Evolutionary conservation across 1,284 basidiomycete species (phyloP), one percentile per base, ranked within the genome.

Genomic region (Vanrija humicola): DNA sequence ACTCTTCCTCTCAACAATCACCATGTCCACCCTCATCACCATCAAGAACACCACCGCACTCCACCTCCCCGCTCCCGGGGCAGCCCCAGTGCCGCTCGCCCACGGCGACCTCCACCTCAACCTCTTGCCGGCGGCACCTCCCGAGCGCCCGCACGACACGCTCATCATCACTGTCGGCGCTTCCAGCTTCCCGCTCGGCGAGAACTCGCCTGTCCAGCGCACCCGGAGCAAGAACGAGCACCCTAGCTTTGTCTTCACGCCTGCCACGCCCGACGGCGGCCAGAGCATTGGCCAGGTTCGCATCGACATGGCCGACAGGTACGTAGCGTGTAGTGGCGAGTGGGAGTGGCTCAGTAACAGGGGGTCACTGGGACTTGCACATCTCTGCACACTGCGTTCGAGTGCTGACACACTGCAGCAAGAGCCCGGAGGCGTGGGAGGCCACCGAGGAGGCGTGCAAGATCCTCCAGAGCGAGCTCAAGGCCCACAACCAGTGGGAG

Each of bases 351-450:
- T n/a, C n/a, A n/a, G n/a, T n/a, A n/a, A n/a, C n/a, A n/a, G n/a
- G n/a, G n/a, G n/a, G n/a, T n/a, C n/a, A n/a, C n/a, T n/a, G n/a
- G n/a, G n/a, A n/a, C n/a, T n/a, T n/a, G n/a, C n/a, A n/a, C n/a
- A n/a, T n/a, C n/a, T n/a, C n/a, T 23, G 21, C 10, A n/a, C 18
- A 16, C 29, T 40, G 8, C 19, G 0, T 23, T 23, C 21, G 5
- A n/a, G n/a, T 49, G 42, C 19, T 28, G 21, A 44, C 42, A 61
- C 44, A 56, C 34, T 38, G 1, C 48, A 72, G 71, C 48, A 58
- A 55, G 9, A 69, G 59, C 25, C 73, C 64, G 19, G 68, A 64
- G 3, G 67, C 70, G 47, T 76, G 74, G 70, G 73, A 75, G 45
- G 61, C 62, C 14, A 69, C 68, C 10, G 70, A 75, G 56, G 56